Percentiles rank a stretch among this genome's conserved stretches.
Conservation (phyloP, 306 rosid species). For the Lablab purpureus region DNA sequence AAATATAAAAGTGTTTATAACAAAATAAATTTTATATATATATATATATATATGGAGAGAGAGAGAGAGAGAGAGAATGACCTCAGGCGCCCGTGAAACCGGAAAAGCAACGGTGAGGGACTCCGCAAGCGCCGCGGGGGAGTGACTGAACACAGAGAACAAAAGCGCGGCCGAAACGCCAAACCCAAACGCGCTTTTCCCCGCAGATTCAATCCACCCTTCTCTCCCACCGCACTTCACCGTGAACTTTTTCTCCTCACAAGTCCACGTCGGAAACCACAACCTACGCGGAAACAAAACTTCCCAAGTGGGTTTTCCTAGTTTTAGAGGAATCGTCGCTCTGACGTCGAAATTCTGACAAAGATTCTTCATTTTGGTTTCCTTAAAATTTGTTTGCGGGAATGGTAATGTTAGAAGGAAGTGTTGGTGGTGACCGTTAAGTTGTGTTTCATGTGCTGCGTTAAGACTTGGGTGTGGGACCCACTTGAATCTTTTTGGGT, state of each 20-base stretch:
- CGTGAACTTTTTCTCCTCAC: slow-evolving; percentile 45
- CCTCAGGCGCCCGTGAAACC: slow-evolving; percentile 91
- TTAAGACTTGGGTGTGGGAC: slow-evolving; percentile 32
- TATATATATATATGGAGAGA: no score
- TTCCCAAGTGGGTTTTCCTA: slow-evolving; percentile 39
- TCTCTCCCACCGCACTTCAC: neutral
- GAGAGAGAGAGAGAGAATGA: slow-evolving; percentile 36
- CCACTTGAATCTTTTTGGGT: slow-evolving; percentile 48
- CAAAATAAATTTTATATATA: no score
- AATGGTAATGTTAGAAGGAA: neutral
- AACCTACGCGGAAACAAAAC: slow-evolving; percentile 42
- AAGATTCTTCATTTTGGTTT: slow-evolving; percentile 58
- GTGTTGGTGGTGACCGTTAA: slow-evolving; percentile 11
- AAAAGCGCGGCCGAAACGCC: slow-evolving; percentile 72
- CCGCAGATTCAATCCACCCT: slow-evolving; percentile 49
- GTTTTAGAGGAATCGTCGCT: slow-evolving; percentile 36
- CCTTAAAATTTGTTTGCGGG: neutral
- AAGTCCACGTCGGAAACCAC: slow-evolving; percentile 41
- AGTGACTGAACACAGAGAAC: slow-evolving; percentile 57
- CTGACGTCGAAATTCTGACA: slow-evolving; percentile 53
- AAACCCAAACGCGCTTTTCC: slow-evolving; percentile 60
- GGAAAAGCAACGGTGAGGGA: slow-evolving; percentile 97
- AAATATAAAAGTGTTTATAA: no score
- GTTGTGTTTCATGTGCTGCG: neutral
- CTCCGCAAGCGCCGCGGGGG: slow-evolving; percentile 79